These are phyloP conservation scores for Aureobasidium sp. DNA, from an alignment of 2,329 filamentous ascomycete species.

Conservation along the genomic window DNA sequence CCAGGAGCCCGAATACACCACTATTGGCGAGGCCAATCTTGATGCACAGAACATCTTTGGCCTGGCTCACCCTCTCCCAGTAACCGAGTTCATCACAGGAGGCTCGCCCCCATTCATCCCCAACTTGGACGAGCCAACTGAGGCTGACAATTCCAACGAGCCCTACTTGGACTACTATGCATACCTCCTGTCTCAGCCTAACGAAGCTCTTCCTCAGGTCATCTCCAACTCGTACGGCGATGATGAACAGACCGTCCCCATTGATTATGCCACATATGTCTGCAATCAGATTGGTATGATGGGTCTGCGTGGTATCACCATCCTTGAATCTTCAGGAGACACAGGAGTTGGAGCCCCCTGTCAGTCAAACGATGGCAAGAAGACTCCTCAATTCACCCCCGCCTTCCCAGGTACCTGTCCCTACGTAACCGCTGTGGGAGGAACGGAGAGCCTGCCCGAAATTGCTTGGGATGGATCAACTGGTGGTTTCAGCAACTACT, in stretches of 20 bases:
- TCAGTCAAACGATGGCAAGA: constrained; percentile 40
- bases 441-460: too few species aligned
- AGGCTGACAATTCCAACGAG: constrained; percentile 45
- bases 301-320: constrained; percentile 56
- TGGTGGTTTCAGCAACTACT: constrained; percentile 40
- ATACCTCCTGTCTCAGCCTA: constrained; percentile 49
- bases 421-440: too few species aligned
- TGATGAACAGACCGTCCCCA: constrained; percentile 55
- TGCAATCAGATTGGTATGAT: constrained; percentile 59
- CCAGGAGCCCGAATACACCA: constrained; percentile 32
- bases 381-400: constrained; percentile 39
- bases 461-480: constrained; percentile 44
- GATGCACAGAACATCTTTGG: constrained; percentile 49
- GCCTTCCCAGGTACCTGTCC: constrained; percentile 43
- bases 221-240: constrained; percentile 60
- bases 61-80: constrained; percentile 19
- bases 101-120: constrained; percentile 11
- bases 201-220: constrained; percentile 50
- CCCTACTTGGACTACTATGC: constrained; percentile 57
- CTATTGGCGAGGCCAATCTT: constrained; percentile 52
- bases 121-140: constrained; percentile 17
- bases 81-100: constrained; percentile 14
- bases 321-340: constrained; percentile 58
- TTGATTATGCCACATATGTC: constrained; percentile 51
- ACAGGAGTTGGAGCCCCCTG: constrained; percentile 46